Base-by-base conservation (phyloP, 148 eudicot species). In the Diospyros lotus region DNA sequence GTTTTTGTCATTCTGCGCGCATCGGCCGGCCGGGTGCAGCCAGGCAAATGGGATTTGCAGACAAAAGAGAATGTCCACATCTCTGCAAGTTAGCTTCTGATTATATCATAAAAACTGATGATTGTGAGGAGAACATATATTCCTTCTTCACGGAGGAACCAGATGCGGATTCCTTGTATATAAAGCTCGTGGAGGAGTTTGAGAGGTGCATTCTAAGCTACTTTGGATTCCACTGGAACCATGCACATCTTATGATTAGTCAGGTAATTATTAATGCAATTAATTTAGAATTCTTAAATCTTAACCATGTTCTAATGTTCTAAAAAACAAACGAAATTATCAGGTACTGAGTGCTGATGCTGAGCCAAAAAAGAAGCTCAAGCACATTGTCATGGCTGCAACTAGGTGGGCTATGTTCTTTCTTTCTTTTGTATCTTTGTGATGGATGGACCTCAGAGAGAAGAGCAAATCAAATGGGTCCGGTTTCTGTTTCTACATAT, bases 171-270 rank as follows among this genome's bases (percentile, higher is more conserved):
- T 89, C 99, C 5, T 84, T 96, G 17, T 96, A 88, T 71, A 89
- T 96, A 77, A 96, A 96, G 86, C 86, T 96, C 6, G 90, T 96
- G 12, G 99, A 96, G 68, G 99, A 96, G 84, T 82, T 96, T 66
- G 99, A 96, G 82, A 85, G 99, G 75, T 96, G 98, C 82, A 91
- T 80, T 44, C 99, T 96, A 60, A 96, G 99, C 78, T 96, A 96
- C 86, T 96, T 91, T 63, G 99, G 97, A 43, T 96, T 93, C 69
- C 99, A 96, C 53, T 96, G 99, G 99, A 86, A 64, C 75, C 89
- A 82, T 64, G 94, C 97, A 43, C 89, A 88, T 54, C 72, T 75
- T 65, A 86, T 96, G 78, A 92, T 96, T 75, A 83, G 86, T 46
- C 97, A 96, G 91, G 99, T 90, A 82, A 71, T 40, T 68, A 3